These are phyloP conservation scores for Ogataea minuta DNA, from an alignment of 805 yeast genomes.

Conservation along the genomic window DNA sequence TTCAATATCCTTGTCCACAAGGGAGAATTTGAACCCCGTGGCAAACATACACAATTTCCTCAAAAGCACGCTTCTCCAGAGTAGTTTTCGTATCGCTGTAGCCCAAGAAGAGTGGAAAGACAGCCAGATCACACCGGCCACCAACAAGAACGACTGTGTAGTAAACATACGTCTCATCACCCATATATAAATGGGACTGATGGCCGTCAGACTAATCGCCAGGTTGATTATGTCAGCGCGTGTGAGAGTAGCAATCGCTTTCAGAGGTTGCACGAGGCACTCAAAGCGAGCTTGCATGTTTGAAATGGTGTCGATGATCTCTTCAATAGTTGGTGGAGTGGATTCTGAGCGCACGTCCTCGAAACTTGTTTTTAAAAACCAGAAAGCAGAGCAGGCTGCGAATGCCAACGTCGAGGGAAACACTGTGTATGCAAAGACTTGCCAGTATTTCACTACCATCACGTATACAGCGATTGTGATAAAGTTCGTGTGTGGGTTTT, in stretches of 20 bases:
- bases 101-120: constrained; percentile 51
- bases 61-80: constrained; percentile 50
- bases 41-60: constrained; percentile 38
- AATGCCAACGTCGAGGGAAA: constrained; percentile 41
- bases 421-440: constrained; percentile 32
- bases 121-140: constrained; percentile 37
- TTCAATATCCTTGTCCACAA: constrained; percentile 19
- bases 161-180: constrained; percentile 35
- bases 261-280: constrained; percentile 40
- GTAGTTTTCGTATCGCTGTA: constrained; percentile 41
- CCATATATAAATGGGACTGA: constrained; percentile 45
- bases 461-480: constrained; percentile 40
- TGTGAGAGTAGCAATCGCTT: constrained; percentile 11
- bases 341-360: constrained; percentile 34
- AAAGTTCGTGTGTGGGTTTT: constrained; percentile 46
- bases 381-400: constrained; percentile 40
- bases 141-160: constrained; percentile 33
- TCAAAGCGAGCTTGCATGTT: constrained; percentile 45
- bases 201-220: constrained; percentile 31
- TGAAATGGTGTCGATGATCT: constrained; percentile 45
- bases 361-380: constrained; percentile 43
- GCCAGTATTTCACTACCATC: constrained; percentile 45
- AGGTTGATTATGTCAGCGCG: constrained; percentile 32
- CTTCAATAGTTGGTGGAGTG: constrained; percentile 50
- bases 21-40: constrained; percentile 39